Conservation (phyloP, 805 yeast species). For the Maudiozyma barnettii region DNA sequence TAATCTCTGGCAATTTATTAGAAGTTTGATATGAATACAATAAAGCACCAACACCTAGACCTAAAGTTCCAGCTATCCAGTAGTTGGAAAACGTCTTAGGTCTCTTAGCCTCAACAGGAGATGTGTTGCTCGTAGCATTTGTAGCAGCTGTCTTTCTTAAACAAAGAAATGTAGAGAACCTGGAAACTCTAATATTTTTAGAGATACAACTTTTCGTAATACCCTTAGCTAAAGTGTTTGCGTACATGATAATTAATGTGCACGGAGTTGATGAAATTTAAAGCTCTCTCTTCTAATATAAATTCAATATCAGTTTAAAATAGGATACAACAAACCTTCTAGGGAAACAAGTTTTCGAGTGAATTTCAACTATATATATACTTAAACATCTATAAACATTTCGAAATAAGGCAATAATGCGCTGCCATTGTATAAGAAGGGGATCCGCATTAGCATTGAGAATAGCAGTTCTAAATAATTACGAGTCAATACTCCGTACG, state of each 20-base stretch:
- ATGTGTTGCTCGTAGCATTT: background rate
- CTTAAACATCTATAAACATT: too few relatives aligned
- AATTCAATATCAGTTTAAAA: too few relatives aligned
- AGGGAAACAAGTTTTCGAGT: too few relatives aligned
- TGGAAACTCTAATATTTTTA: background rate
- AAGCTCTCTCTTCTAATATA: too few relatives aligned
- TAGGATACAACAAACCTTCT: too few relatives aligned
- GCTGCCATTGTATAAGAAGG: too few relatives aligned
- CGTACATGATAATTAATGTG: background rate
- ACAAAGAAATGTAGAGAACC: background rate
- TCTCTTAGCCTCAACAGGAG: background rate
- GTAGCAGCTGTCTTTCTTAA: background rate
- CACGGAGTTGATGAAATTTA: too few relatives aligned
- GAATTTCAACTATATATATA: too few relatives aligned
- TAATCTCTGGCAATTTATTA: background rate
- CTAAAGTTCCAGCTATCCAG: background rate
- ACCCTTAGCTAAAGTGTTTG: background rate
- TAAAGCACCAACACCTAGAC: background rate
- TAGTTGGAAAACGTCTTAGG: background rate
- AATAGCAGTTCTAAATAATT: too few relatives aligned
- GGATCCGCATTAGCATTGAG: too few relatives aligned
- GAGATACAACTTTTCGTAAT: background rate
- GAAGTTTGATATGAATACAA: background rate
- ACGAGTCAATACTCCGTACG: too few relatives aligned
- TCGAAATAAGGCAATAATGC: too few relatives aligned